Percentiles rank a stretch among this genome's conserved stretches.
These are phyloP conservation scores for Phaeophleospora eucalypticola DNA, from an alignment of 2,329 filamentous ascomycete genomes.

Conservation along the genomic window DNA sequence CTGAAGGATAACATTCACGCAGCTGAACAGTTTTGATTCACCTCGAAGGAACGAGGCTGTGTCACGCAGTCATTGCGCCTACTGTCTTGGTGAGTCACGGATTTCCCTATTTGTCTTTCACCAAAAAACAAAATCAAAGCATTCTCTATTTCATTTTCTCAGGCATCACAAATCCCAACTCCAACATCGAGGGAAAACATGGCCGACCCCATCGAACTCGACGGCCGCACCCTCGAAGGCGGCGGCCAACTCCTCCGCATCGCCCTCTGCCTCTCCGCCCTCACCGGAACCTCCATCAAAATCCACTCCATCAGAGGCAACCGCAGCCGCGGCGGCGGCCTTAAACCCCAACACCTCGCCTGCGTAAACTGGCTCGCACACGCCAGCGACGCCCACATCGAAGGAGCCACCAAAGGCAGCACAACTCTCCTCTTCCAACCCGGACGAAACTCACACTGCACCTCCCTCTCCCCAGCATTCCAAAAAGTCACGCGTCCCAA, in stretches of 20 bases:
- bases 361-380: slow-evolving; percentile 51
- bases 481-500: slow-evolving; percentile 10
- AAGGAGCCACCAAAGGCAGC: slow-evolving; percentile 42
- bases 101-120: background rate
- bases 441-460: slow-evolving; percentile 1
- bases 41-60: background rate
- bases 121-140: too few relatives aligned
- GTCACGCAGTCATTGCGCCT: background rate
- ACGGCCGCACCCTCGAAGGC: slow-evolving; percentile 58
- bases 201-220: slow-evolving; percentile 16
- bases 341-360: slow-evolving; percentile 56
- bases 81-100: background rate
- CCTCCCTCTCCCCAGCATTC: slow-evolving; percentile 20
- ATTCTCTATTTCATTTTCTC: too few relatives aligned
- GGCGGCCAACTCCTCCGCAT: slow-evolving; percentile 59
- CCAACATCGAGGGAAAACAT: too few relatives aligned
- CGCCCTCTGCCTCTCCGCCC: slow-evolving; percentile 51
- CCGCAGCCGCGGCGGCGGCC: slow-evolving; percentile 47
- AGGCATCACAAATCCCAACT: too few relatives aligned
- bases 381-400: slow-evolving; percentile 44
- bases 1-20: too few relatives aligned
- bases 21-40: too few relatives aligned
- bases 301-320: slow-evolving; percentile 54
- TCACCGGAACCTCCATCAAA: slow-evolving; percentile 48
- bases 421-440: slow-evolving; percentile 41